These are phyloP conservation scores for Fimicolochytrium jonesii DNA, from an alignment of 192 early-diverging fungal genomes.

Conservation along the genomic window DNA sequence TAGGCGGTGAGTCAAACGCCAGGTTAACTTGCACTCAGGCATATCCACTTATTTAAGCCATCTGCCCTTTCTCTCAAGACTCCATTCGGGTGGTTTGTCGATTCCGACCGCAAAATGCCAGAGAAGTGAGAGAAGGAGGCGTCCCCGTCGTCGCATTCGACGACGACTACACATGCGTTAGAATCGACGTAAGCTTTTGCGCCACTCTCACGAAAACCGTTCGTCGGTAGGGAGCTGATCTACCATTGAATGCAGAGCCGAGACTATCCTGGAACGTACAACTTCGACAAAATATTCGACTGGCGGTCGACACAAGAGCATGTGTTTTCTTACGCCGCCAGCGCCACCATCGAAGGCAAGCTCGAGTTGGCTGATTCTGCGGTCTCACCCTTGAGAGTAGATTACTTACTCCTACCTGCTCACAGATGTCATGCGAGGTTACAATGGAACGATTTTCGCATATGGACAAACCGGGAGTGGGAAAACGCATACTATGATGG, in stretches of 20 bases:
- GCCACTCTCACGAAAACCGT: neutral
- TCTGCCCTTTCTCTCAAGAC: constrained; percentile 48
- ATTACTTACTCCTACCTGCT: neutral
- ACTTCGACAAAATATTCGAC: constrained; percentile 91
- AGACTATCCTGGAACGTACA: constrained; percentile 66
- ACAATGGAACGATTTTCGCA: constrained; percentile 99
- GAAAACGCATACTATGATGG: constrained; percentile 68
- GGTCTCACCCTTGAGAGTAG: neutral
- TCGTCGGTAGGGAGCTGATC: constrained; percentile 6
- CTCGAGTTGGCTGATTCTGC: neutral
- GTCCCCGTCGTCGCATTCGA: constrained; percentile 78
- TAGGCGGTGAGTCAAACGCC: neutral
- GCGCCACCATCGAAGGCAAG: constrained; percentile 87
- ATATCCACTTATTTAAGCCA: constrained; percentile 25
- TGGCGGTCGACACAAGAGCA: constrained; percentile 76
- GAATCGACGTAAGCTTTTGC: constrained; percentile 42
- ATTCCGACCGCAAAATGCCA: constrained; percentile 91
- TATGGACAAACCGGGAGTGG: constrained; percentile 99
- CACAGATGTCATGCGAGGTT: constrained; percentile 91
- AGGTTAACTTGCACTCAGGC: neutral
- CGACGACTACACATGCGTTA: constrained; percentile 67
- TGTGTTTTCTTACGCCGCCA: constrained; percentile 89
- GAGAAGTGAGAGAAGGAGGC: constrained; percentile 89
- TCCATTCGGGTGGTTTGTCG: constrained; percentile 94
- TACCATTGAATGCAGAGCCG: constrained; percentile 29